Percentiles rank a stretch among this genome's conserved stretches.
Conservation (phyloP, 139 green algal species). For the Chlamydomonas sp. region DNA sequence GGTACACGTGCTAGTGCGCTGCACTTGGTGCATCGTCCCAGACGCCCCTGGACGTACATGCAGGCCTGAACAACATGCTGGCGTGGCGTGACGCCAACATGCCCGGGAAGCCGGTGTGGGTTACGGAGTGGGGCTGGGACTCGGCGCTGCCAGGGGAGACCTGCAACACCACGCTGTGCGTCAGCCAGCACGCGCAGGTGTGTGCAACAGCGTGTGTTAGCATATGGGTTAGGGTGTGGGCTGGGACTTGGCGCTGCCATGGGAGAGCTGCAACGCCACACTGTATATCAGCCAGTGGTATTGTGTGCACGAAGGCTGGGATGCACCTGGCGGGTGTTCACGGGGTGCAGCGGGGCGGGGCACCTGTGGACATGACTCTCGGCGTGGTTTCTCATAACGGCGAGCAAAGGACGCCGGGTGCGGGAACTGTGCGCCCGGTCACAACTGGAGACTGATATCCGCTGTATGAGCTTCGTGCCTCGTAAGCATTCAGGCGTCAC, state of each 20-base stretch:
- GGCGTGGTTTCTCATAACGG: too few species aligned
- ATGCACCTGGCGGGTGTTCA: not conserved
- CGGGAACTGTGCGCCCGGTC: too few species aligned
- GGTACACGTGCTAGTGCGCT: too few species aligned
- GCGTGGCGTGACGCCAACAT: conserved; percentile 44
- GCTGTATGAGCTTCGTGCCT: too few species aligned
- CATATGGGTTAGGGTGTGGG: conserved; percentile 47
- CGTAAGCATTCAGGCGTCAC: too few species aligned
- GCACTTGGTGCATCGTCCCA: not conserved
- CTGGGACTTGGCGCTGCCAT: conserved; percentile 37
- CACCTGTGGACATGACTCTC: too few species aligned
- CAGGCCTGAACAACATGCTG: conserved; percentile 48
- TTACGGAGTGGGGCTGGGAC: conserved; percentile 52
- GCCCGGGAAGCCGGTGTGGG: conserved; percentile 41
- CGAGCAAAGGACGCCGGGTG: too few species aligned
- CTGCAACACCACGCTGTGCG: conserved; percentile 33
- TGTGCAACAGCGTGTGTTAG: too few species aligned
- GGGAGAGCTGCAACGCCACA: conserved; percentile 25
- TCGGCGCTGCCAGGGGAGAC: conserved; percentile 25
- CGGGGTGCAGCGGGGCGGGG: not conserved
- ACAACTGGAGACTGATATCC: too few species aligned
- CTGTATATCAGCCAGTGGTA: conserved; percentile 35
- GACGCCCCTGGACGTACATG: not conserved
- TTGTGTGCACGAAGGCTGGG: not conserved
- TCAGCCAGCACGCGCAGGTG: conserved; percentile 43